Evolutionary conservation across 192 early-diverging fungal species (phyloP).

Genomic region (Coemansia sp.): DNA sequence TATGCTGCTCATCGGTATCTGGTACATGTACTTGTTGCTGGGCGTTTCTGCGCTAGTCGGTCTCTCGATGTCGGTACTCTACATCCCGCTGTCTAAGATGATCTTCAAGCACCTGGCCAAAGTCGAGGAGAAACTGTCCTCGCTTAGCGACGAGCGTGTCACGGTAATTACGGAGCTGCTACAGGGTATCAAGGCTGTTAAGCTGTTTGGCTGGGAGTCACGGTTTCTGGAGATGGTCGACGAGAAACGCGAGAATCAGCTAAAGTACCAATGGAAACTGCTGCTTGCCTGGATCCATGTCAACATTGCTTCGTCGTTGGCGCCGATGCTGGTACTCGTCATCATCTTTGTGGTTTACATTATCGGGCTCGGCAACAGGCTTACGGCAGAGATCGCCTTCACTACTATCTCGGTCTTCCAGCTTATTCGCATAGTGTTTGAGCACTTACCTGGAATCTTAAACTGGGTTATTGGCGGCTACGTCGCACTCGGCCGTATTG

Average conservation of each 20-base stretch:
- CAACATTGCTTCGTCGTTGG: conserved; percentile 58
- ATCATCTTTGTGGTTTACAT: conserved; percentile 66
- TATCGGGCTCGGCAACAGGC: conserved; percentile 57
- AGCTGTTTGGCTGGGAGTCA: conserved; percentile 86
- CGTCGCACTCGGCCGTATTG: conserved; percentile 71
- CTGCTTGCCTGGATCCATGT: conserved; percentile 61
- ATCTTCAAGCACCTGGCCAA: conserved; percentile 57
- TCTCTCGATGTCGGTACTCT: conserved; percentile 66
- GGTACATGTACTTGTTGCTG: conserved; percentile 73
- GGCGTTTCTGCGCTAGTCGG: conserved; percentile 83
- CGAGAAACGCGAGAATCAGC: conserved; percentile 65
- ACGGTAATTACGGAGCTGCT: conserved; percentile 81
- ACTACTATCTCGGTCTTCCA: conserved; percentile 75
- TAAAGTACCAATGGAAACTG: conserved; percentile 58
- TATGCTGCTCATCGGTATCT: conserved; percentile 68
- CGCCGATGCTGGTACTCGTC: conserved; percentile 69
- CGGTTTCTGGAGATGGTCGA: conserved; percentile 71
- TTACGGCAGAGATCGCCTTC: conserved; percentile 70
- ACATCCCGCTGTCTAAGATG: conserved; percentile 60
- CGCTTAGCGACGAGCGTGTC: conserved; percentile 74
- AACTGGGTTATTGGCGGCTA: conserved; percentile 63
- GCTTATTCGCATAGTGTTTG: conserved; percentile 66
- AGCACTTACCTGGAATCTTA: conserved; percentile 62
- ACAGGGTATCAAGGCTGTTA: conserved; percentile 89
- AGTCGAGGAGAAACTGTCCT: conserved; percentile 64